Evolutionary conservation across 2,329 filamentous ascomycete species (phyloP), one percentile per base, ranked within the genome.

Genomic region (Mollisia scopiformis): DNA sequence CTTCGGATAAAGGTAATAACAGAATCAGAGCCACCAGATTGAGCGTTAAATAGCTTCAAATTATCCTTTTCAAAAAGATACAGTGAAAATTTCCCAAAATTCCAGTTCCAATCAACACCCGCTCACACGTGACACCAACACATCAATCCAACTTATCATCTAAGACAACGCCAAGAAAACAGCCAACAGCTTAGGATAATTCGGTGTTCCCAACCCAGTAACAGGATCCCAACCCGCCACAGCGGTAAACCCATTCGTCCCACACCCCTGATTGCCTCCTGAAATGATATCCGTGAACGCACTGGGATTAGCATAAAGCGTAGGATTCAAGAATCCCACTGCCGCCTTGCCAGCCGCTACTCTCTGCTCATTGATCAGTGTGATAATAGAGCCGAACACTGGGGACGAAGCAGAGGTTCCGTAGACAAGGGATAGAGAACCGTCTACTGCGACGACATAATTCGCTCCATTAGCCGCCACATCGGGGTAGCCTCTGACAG

Each of bases 341-440:
- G 72, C 67, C n/a, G 64, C 50, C 62, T 74, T 75, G 1, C 70
- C 69, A 7, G 58, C 70, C 1, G 67, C 69, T 14, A 76, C 39
- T 21, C 74, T 65, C 64, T 75, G 70, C 56, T 75, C 73, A 25
- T 76, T 76, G 55, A 77, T 73, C 1, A 73, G 64, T 1, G 76
- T 65, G 11, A 90, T 76, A 53, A 89, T 77, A 5, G 80, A 81
- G 0, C 83, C 82, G 27, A 84, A 84, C 0, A 84, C 75, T 0
- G 88, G 88, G 1, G 82, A 74, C 0, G 85, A 80, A 6, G 70
- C 67, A 7, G 64, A 68, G 0, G 84, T 86, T 19, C 82, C 83
- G 55, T 76, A 82, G 1, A 79, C 76, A 30, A 79, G 71, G 0
- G 69, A 66, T 56, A 79, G 79, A 5, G 70, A 67, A 21, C 79